phyloP scores from a whole-genome alignment of 2,329 filamentous ascomycete genomes.

The Sporothrix sp. region DNA sequence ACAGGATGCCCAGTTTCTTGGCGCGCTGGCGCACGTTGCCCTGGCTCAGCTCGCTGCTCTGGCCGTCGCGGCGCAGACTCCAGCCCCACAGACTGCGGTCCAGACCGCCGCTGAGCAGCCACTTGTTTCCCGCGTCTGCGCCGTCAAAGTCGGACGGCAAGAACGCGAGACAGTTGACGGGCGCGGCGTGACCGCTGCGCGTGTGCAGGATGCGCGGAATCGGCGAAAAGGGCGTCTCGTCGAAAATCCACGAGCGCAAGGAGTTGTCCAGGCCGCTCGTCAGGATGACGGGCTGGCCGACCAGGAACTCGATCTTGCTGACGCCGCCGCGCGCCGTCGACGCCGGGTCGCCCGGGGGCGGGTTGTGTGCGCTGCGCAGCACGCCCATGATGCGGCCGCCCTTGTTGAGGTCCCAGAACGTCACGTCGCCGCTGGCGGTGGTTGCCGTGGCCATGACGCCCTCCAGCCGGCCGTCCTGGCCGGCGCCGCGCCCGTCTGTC shows the following conservation, averaged over 20 bases:
- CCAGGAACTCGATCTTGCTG: constrained; percentile 79
- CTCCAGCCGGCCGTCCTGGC: constrained; percentile 71
- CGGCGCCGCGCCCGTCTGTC: constrained; percentile 79
- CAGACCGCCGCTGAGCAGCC: constrained; percentile 80
- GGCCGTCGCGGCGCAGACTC: constrained; percentile 87
- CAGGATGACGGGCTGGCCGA: constrained; percentile 79
- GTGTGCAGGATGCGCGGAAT: constrained; percentile 77
- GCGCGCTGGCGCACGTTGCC: constrained; percentile 80
- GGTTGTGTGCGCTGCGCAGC: constrained; percentile 78
- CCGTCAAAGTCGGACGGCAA: constrained; percentile 83
- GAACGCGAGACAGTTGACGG: constrained; percentile 74
- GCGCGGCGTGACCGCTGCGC: constrained; percentile 79
- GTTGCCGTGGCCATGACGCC: constrained; percentile 94
- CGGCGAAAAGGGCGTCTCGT: constrained; percentile 80
- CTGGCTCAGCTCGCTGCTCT: constrained; percentile 88
- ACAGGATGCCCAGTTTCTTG: constrained; percentile 71
- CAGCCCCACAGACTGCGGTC: constrained; percentile 94
- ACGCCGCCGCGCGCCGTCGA: constrained; percentile 61
- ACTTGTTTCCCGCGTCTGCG: constrained; percentile 80
- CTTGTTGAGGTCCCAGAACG: constrained; percentile 90
- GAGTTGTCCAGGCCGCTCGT: constrained; percentile 91
- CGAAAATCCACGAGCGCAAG: constrained; percentile 92
- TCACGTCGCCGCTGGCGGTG: constrained; percentile 71
- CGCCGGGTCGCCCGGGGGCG: constrained; percentile 38
- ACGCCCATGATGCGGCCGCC: constrained; percentile 81